Base-by-base conservation (phyloP, 2,329 filamentous ascomycete species). In the Pseudocercospora pini-densiflorae region DNA sequence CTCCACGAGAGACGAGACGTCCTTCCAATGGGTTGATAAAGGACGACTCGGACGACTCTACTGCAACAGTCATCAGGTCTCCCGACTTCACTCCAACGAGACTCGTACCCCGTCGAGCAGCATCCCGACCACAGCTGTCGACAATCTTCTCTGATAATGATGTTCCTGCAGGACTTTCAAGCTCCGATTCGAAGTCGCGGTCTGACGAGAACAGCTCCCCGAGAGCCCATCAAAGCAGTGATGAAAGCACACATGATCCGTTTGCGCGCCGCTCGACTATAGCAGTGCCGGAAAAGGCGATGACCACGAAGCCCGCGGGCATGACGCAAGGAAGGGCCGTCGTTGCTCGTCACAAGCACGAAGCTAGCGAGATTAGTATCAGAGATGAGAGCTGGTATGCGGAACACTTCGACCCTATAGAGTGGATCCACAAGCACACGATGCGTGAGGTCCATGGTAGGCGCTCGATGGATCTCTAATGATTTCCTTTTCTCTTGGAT, bases 391-490 rank as follows among this genome's bases (percentile, higher is more conserved):
- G 65, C 59, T 75, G 73, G 74, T 73, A 73, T 23, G 71, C 70
- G 54, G 69, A 70, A 10, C 73, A 75, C 10, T 73, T 74, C 33
- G 71, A 74, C 43, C 61, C 75, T 16, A 61, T 59, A 10, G 69
- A 71, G 31, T 76, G 74, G 77, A 67, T 74, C 16, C 65, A 68
- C 62, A 58, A 77, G 75, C 49, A 74, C 68, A 61, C 75, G 9
- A 75, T 75, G 63, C 72, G 78, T 16, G 79, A 81, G 67, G 77
- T 81, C 76, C 67, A 60, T 47, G 58, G 65, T 54, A 65, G 68
- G 27, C 62, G 65, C 62, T 65, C 62, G 33, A 80, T 82, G 59
- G 81, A 82, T 64, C 78, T 82, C 60, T 49, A 43, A 43, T 31
- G 21, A 16, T 49, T 53, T 53, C 51, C 4, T 51, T 27, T 33